Evolutionary conservation across 2,329 filamentous ascomycete species (phyloP).

Genomic region (Xylariaceae sp.): DNA sequence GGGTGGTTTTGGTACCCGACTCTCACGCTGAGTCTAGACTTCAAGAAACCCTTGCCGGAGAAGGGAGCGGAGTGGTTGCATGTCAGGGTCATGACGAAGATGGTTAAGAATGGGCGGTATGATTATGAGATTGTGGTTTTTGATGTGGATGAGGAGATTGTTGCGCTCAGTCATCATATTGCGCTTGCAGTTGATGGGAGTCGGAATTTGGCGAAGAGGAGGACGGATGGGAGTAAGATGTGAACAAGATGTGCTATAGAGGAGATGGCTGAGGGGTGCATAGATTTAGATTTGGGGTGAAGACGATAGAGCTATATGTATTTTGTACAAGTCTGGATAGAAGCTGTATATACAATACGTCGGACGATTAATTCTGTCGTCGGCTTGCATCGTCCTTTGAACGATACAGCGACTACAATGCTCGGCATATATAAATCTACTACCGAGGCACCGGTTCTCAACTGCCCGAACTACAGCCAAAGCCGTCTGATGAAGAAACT

Average conservation of each 20-base stretch:
- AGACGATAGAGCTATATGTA: too few species aligned
- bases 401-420: too few species aligned
- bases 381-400: too few species aligned
- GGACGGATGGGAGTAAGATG: constrained; percentile 21
- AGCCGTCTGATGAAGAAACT: too few species aligned
- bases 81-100: constrained; percentile 44
- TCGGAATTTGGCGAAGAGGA: constrained; percentile 25
- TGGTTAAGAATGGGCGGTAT: constrained; percentile 23
- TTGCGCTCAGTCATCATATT: constrained; percentile 33
- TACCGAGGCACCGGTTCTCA: too few species aligned
- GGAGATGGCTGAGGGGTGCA: background rate
- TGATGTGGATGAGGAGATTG: constrained; percentile 26
- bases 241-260: background rate
- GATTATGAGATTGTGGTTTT: constrained; percentile 31
- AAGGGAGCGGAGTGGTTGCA: constrained; percentile 67
- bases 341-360: too few species aligned
- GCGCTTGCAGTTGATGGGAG: constrained; percentile 27
- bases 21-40: constrained; percentile 63
- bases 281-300: background rate
- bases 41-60: constrained; percentile 66
- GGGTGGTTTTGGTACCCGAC: constrained; percentile 63
- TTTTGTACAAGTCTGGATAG: too few species aligned
- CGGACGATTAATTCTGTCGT: too few species aligned
- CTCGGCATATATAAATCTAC: too few species aligned
- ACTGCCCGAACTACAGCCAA: too few species aligned